These are phyloP conservation scores for thale cress (Arabidopsis thaliana) DNA, from an alignment of 345 rosid genomes.

Conservation along the genomic window TAIR10.1 NC_003071.7:14349001-14349500, in stretches of 20 bases:
- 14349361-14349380: constrained; percentile 25
- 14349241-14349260: neutral
- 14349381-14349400: neutral
- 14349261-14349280: constrained; percentile 22
- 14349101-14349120: neutral
- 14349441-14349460: constrained; percentile 44
- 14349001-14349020: neutral
- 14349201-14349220: neutral
- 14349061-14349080: neutral
- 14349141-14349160: too few relatives aligned
- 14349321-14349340: constrained; percentile 40
- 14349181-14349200: neutral
- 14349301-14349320: constrained; percentile 38
- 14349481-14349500: constrained; percentile 37
- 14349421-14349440: constrained; percentile 41
- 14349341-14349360: constrained; percentile 40
- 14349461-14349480: constrained; percentile 28
- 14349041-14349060: neutral
- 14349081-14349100: neutral
- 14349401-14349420: constrained; percentile 14
- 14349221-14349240: neutral
- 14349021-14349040: neutral
- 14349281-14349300: constrained; percentile 27
- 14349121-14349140: too few relatives aligned
- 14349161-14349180: neutral